phyloP scores from a whole-genome alignment of 2,329 filamentous ascomycete species.

The Fusarium piperis region DNA sequence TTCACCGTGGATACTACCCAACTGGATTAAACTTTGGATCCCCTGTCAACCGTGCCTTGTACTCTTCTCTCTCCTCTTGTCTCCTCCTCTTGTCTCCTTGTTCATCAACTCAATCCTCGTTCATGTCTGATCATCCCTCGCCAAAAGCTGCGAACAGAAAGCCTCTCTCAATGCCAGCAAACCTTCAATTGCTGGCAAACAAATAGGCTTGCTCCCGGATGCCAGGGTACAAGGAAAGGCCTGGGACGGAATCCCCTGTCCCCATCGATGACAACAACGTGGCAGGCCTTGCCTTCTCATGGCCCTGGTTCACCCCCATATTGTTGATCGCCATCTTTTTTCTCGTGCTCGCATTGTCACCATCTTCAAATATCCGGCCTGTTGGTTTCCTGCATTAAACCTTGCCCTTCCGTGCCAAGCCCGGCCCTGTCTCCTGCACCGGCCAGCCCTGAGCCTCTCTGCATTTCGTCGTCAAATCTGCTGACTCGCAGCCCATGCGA shows the following conservation, averaged over 20 bases:
- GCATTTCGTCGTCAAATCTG: slow-evolving; percentile 30
- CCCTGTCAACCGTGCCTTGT: slow-evolving; percentile 27
- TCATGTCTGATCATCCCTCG: slow-evolving; percentile 1
- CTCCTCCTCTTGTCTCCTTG: neutral
- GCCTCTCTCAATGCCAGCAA: neutral
- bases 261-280: slow-evolving; percentile 28
- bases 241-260: slow-evolving; percentile 12
- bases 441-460: slow-evolving; percentile 7
- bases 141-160: slow-evolving; percentile 16
- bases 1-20: slow-evolving; percentile 10
- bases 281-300: slow-evolving; percentile 27
- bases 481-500: slow-evolving; percentile 40
- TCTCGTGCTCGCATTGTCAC: slow-evolving; percentile 20
- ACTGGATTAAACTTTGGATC: slow-evolving; percentile 9
- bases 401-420: neutral
- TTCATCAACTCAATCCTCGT: neutral
- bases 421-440: slow-evolving; percentile 1
- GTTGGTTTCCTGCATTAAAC: slow-evolving; percentile 16
- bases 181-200: slow-evolving; percentile 18
- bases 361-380: slow-evolving; percentile 37
- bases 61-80: slow-evolving; percentile 13
- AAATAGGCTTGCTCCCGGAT: slow-evolving; percentile 32
- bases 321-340: slow-evolving; percentile 30
- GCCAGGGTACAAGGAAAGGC: slow-evolving; percentile 19
- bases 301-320: slow-evolving; percentile 14